These are phyloP conservation scores for Lachancea thermotolerans DNA, from an alignment of 805 yeast species.

Conservation along the genomic window DNA sequence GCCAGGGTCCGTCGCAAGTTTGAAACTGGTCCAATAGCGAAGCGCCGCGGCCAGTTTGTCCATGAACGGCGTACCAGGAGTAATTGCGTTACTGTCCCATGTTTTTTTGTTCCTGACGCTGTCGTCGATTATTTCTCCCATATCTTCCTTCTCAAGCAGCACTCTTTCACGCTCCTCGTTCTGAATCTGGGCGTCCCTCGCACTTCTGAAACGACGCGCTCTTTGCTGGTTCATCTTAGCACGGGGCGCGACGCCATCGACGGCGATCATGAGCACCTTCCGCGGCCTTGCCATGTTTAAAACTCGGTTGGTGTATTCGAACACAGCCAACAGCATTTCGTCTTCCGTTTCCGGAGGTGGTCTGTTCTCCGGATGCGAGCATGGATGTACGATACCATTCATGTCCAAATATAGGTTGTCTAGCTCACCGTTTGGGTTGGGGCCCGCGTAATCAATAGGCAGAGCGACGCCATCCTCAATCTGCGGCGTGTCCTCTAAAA, in stretches of 20 bases:
- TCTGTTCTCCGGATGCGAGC: slow-evolving; percentile 95
- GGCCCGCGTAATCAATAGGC: slow-evolving; percentile 61
- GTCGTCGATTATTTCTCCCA: slow-evolving; percentile 66
- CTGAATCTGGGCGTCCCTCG: slow-evolving; percentile 79
- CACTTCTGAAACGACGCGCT: slow-evolving; percentile 86
- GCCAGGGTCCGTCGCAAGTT: slow-evolving; percentile 81
- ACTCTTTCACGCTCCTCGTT: slow-evolving; percentile 58
- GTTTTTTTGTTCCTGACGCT: slow-evolving; percentile 65
- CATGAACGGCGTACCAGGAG: slow-evolving; percentile 99
- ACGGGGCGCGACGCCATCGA: slow-evolving; percentile 98
- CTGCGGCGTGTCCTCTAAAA: slow-evolving; percentile 62
- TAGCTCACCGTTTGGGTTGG: slow-evolving; percentile 93
- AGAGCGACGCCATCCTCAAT: slow-evolving; percentile 53
- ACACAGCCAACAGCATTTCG: slow-evolving; percentile 92
- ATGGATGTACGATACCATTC: slow-evolving; percentile 99
- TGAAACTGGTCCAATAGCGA: slow-evolving; percentile 88
- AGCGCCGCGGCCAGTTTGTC: slow-evolving; percentile 75
- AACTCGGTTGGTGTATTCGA: slow-evolving; percentile 87
- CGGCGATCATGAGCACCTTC: slow-evolving; percentile 87
- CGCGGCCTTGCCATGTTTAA: slow-evolving; percentile 92
- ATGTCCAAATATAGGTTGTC: slow-evolving; percentile 92
- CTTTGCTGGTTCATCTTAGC: slow-evolving; percentile 98
- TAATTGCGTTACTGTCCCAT: slow-evolving; percentile 95
- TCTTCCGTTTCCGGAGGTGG: slow-evolving; percentile 96
- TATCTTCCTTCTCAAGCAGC: slow-evolving; percentile 25